These are phyloP conservation scores for Hymenoscyphus scutula DNA, from an alignment of 2,329 filamentous ascomycete species.

Conservation along the genomic window DNA sequence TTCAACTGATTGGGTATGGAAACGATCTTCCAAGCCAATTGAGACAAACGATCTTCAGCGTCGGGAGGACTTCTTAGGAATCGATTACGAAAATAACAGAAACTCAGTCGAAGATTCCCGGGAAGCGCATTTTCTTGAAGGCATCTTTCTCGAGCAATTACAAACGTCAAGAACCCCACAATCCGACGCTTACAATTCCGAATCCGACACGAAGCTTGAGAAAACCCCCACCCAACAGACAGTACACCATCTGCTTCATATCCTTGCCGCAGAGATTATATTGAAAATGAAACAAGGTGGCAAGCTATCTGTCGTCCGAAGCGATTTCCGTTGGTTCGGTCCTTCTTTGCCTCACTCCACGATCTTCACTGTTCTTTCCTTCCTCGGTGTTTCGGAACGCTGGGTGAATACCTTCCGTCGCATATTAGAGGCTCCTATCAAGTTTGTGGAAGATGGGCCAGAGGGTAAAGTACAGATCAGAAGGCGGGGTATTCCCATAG, in stretches of 20 bases:
- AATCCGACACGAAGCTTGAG: background rate
- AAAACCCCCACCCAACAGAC: background rate
- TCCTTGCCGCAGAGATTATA: conserved; percentile 30
- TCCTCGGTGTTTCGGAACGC: conserved; percentile 54
- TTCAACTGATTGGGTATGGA: background rate
- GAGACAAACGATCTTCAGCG: background rate
- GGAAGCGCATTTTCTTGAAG: background rate
- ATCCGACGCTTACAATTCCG: background rate
- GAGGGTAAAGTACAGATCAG: conserved; percentile 42
- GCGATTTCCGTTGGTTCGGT: conserved; percentile 56
- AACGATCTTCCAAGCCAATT: background rate
- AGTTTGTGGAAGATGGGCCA: conserved; percentile 53
- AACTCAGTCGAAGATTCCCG: background rate
- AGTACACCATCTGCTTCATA: background rate
- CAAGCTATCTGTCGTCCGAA: conserved; percentile 52
- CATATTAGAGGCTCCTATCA: conserved; percentile 58
- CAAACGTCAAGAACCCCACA: background rate
- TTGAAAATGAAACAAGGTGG: conserved; percentile 48
- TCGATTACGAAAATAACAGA: background rate
- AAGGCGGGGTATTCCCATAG: conserved; percentile 58
- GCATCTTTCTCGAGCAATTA: background rate
- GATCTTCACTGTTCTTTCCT: conserved; percentile 54
- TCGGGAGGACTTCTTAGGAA: background rate
- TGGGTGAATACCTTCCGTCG: conserved; percentile 59
- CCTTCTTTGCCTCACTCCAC: conserved; percentile 58